phyloP scores from a whole-genome alignment of 306 rosid species.

The Mimosa pudica region DNA sequence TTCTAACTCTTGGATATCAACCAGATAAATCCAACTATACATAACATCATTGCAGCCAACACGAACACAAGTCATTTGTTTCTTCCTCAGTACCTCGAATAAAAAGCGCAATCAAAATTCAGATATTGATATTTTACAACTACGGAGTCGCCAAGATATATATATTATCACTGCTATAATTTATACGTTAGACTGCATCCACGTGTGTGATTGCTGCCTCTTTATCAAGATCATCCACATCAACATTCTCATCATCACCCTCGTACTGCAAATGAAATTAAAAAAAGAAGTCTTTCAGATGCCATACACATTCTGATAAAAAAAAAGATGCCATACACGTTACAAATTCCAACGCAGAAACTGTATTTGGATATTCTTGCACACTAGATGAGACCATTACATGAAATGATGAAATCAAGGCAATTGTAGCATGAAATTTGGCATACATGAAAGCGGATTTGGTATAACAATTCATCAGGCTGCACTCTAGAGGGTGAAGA shows the following conservation, averaged over 20 bases:
- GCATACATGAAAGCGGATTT: background rate
- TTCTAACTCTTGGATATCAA: background rate
- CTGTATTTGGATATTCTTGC: background rate
- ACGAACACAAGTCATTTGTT: constrained; percentile 1
- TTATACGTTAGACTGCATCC: constrained; percentile 29
- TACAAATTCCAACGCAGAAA: constrained; percentile 8
- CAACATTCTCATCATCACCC: constrained; percentile 62
- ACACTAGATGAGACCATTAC: background rate
- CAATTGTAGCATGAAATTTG: background rate
- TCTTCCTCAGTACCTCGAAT: constrained; percentile 21
- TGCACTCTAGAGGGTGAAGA: constrained; percentile 21
- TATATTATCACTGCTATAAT: constrained; percentile 8
- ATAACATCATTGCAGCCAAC: constrained; percentile 27
- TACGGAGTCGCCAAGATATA: constrained; percentile 26
- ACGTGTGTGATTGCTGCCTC: constrained; percentile 38
- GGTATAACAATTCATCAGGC: background rate
- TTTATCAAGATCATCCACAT: constrained; percentile 61
- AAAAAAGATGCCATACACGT: constrained; percentile 24
- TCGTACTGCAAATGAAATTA: constrained; percentile 60
- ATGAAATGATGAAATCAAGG: background rate
- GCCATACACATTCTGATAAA: constrained; percentile 5
- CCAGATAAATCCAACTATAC: constrained; percentile 13
- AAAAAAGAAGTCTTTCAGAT: constrained; percentile 28
- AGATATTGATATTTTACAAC: constrained; percentile 26
- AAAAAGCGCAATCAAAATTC: constrained; percentile 23